Percentiles rank a stretch among this genome's conserved stretches.
Evolutionary conservation across 2,329 filamentous ascomycete species (phyloP).

Genomic region (Phyllosticta citribraziliensis): DNA sequence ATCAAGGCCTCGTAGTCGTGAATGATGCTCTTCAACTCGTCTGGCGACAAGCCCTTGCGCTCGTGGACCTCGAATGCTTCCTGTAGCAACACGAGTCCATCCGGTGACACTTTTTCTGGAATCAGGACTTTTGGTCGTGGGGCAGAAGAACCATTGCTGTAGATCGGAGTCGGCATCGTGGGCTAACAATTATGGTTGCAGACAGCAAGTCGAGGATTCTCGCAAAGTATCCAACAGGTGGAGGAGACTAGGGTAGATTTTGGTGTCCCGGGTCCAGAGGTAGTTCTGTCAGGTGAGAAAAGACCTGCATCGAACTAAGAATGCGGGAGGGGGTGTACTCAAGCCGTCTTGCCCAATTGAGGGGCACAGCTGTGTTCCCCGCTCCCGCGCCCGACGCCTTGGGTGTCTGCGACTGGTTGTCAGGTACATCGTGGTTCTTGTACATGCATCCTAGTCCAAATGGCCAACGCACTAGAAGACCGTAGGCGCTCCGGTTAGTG

Average conservation of each 20-base stretch:
- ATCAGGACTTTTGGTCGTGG: conserved; percentile 52
- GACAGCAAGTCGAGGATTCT: not conserved
- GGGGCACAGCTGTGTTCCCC: not conserved
- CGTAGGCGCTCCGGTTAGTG: not conserved
- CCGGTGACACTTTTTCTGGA: conserved; percentile 70
- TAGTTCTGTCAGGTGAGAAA: not conserved
- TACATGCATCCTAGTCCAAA: not conserved
- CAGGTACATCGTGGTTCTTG: not conserved
- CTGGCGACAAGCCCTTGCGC: conserved; percentile 49
- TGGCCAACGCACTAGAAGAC: not conserved
- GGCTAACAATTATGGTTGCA: not conserved
- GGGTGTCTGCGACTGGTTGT: not conserved
- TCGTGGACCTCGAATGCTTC: conserved; percentile 61
- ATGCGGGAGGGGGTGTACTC: not conserved
- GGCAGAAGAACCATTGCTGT: conserved; percentile 14
- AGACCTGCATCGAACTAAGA: not conserved
- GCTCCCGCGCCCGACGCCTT: not conserved
- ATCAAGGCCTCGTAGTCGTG: conserved; percentile 66
- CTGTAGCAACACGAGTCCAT: conserved; percentile 61
- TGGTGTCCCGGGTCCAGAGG: not conserved
- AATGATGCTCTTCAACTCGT: conserved; percentile 58
- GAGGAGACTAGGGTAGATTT: not conserved
- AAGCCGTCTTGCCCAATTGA: not conserved
- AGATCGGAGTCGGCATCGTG: conserved; percentile 23
- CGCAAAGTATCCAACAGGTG: not conserved